Base-by-base conservation (phyloP, 495 filamentous ascomycete species). In the Aspergillus baeticus region DNA sequence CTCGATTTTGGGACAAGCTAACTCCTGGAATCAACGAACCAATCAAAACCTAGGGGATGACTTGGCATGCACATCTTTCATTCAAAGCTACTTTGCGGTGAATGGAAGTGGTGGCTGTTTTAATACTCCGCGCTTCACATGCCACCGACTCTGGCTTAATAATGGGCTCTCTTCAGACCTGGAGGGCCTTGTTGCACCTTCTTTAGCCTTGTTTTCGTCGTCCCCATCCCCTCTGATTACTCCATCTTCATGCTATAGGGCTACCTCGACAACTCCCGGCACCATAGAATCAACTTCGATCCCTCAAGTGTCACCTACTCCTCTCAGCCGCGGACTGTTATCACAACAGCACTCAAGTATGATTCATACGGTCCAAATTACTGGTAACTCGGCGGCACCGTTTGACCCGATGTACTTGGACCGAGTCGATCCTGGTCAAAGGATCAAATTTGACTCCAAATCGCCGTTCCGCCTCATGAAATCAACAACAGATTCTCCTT, bases 131-230 rank as follows among this genome's bases (percentile, higher is more conserved):
- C 2, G 14, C 21, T 49, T 49, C 26, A 35, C 46, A 18, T 49
- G 46, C 21, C 46, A 34, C 36, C 46, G 46, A 13, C n/a, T 49
- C 17, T 49, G 46, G 46, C 29, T 49, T 8, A 49, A 49, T 20
- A 5, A 33, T 49, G 46, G 46, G 10, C 31, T 49, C 15, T 18
- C 15, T 4, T 41, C 10, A 18, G 38, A 20, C 15, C 10, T 41
- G 10, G 6, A 10, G 3, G n/a, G n/a, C 38, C 38, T 18, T 6
- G 15, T 3, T 37, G 35, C 13, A 37, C n/a, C n/a, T n/a, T 37
- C 35, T 37, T 37, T n/a, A 37, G 15, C 4, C 35, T 37, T 37
- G 4, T 4, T 13, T 3, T 13, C 15, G 10, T 14, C 10, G 13
- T 37, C 35, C 4, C 35, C 35, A 14, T 13, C 15, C 13, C 35